Percentiles rank a stretch among this genome's conserved stretches.
Evolutionary conservation across 257 asterid genomes (phyloP).

Genomic region (Solanum sparsipilum): DNA sequence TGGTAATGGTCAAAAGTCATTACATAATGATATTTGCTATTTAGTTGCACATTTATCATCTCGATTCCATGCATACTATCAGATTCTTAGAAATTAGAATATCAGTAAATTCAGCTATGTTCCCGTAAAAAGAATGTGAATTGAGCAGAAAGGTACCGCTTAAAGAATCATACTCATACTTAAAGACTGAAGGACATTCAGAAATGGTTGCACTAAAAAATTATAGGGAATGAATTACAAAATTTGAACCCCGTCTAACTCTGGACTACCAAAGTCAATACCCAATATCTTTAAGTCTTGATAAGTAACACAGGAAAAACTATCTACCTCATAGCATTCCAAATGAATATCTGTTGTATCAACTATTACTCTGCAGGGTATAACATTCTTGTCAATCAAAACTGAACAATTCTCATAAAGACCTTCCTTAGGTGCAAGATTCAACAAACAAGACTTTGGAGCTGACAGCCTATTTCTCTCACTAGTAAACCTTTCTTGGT

Average conservation of each 20-base stretch:
- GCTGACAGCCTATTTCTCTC: slow-evolving; percentile 40
- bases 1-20: not conserved
- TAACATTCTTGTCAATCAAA: slow-evolving; percentile 23
- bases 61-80: not conserved
- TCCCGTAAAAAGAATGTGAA: not conserved
- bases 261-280: slow-evolving; percentile 49
- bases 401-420: slow-evolving; percentile 52
- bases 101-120: not conserved
- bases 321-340: slow-evolving; percentile 46
- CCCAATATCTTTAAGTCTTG: slow-evolving; percentile 37
- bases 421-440: slow-evolving; percentile 86
- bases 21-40: not conserved
- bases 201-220: not conserved
- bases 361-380: slow-evolving; percentile 51
- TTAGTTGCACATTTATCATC: not conserved
- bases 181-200: not conserved
- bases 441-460: slow-evolving; percentile 67
- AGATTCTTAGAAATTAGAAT: not conserved
- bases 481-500: slow-evolving; percentile 12
- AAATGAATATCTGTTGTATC: slow-evolving; percentile 49
- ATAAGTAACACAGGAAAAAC: slow-evolving; percentile 18
- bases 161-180: not conserved
- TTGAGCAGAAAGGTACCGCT: not conserved
- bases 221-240: not conserved
- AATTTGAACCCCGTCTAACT: slow-evolving; percentile 8